Conservation (phyloP, 257 asterid genomes). For the Gardenia jasminoides region DNA sequence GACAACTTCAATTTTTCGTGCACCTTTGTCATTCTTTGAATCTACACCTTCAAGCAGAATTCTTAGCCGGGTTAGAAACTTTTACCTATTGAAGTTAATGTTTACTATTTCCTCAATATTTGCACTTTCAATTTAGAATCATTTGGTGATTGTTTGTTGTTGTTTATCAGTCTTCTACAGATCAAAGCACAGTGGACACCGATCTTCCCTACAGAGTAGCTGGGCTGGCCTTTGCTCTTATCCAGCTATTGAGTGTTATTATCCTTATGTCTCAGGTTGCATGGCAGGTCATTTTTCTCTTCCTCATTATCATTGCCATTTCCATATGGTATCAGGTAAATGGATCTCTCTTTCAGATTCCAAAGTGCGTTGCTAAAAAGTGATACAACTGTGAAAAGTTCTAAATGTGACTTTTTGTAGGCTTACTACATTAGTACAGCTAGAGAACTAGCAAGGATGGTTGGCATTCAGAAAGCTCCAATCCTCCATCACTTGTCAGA, state of each 20-base stretch:
- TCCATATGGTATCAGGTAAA: conserved; percentile 83
- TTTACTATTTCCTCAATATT: not conserved
- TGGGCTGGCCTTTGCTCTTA: conserved; percentile 75
- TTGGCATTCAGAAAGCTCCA: conserved; percentile 71
- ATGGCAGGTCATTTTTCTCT: conserved; percentile 71
- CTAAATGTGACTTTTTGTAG: conserved; percentile 30
- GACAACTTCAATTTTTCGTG: conserved; percentile 62
- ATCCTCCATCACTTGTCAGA: conserved; percentile 82
- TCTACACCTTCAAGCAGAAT: conserved; percentile 81
- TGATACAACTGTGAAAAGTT: no score
- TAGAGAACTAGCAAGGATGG: conserved; percentile 84
- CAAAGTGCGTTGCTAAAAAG: no score
- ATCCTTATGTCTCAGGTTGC: conserved; percentile 73
- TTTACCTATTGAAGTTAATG: not conserved
- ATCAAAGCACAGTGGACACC: conserved; percentile 78
- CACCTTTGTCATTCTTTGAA: conserved; percentile 78
- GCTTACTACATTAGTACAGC: conserved; percentile 67
- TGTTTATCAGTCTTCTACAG: conserved; percentile 66
- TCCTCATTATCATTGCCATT: conserved; percentile 51
- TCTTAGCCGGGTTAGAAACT: conserved; percentile 64
- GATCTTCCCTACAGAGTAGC: conserved; percentile 82
- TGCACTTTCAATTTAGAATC: not conserved
- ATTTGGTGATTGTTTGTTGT: conserved; percentile 8
- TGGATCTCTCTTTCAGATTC: not conserved
- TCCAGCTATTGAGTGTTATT: conserved; percentile 72